A percentile compares a stretch with the other conserved stretches of the same genome.
Evolutionary conservation across 1,139 yeast genomes (phyloP).

Genomic region (Blastobotrys aristatus): DNA sequence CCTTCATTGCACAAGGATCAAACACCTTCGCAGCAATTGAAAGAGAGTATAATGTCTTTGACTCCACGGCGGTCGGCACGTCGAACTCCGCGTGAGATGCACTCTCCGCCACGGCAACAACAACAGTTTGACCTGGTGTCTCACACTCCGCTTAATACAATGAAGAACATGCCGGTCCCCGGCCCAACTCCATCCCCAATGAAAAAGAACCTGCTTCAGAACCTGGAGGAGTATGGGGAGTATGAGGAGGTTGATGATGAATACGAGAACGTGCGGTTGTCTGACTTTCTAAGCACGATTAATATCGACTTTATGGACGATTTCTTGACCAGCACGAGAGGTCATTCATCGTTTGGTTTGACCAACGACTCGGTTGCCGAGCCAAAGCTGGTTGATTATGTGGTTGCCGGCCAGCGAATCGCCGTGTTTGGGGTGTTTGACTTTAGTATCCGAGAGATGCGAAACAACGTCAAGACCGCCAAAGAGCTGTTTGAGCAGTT

Average conservation of each 20-base stretch:
- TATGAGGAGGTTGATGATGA: slow-evolving; percentile 9
- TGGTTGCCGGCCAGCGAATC: slow-evolving; percentile 28
- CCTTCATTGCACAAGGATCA: neutral
- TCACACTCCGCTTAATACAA: slow-evolving; percentile 14
- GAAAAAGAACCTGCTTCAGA: slow-evolving; percentile 6
- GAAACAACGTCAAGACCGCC: slow-evolving; percentile 45
- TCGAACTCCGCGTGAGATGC: slow-evolving; percentile 5
- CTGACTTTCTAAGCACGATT: slow-evolving; percentile 30
- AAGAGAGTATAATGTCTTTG: slow-evolving; percentile 10
- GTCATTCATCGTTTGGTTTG: slow-evolving; percentile 27
- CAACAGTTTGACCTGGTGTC: slow-evolving; percentile 7
- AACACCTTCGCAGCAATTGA: slow-evolving; percentile 11
- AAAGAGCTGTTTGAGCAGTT: slow-evolving; percentile 42
- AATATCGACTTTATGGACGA: slow-evolving; percentile 34
- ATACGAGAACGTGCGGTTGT: slow-evolving; percentile 23
- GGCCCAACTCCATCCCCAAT: slow-evolving; percentile 14
- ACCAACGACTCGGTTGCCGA: slow-evolving; percentile 20
- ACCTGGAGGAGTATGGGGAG: slow-evolving; percentile 1
- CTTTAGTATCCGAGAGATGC: slow-evolving; percentile 46
- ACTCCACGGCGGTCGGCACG: slow-evolving; percentile 12
- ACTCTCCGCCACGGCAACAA: neutral
- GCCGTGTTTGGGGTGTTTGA: slow-evolving; percentile 33
- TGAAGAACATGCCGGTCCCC: slow-evolving; percentile 5
- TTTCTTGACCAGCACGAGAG: slow-evolving; percentile 28
- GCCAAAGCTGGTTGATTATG: slow-evolving; percentile 25